Conservation (phyloP, 2,329 filamentous ascomycete genomes). For the Colletotrichum horii region DNA sequence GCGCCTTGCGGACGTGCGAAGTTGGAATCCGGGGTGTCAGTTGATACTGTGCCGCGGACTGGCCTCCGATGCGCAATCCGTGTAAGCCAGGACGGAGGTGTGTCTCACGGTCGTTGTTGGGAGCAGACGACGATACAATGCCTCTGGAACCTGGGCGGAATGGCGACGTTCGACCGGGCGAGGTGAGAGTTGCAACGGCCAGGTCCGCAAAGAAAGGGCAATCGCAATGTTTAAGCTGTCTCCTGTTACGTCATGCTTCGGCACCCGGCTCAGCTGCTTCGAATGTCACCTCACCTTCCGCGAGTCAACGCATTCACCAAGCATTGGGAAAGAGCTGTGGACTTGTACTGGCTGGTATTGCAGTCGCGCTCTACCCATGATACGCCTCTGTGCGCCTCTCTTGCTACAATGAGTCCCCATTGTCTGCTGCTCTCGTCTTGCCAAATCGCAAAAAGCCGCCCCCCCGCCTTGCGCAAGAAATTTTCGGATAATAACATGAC, state of each 20-base stretch:
- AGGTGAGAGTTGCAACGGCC: background rate
- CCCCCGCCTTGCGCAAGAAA: background rate
- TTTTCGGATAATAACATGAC: background rate
- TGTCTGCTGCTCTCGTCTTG: background rate
- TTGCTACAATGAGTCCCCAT: background rate
- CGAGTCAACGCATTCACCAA: background rate
- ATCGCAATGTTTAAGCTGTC: background rate
- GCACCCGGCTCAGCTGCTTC: background rate
- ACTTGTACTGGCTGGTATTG: background rate
- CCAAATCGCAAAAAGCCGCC: background rate
- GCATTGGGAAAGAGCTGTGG: background rate
- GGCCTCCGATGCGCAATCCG: background rate
- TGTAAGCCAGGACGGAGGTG: background rate
- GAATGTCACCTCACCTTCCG: background rate
- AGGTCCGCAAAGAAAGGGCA: background rate
- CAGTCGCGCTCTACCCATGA: background rate
- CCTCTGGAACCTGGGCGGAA: background rate
- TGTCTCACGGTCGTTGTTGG: background rate
- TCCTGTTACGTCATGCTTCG: slow-evolving; percentile 9
- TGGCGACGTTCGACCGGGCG: background rate
- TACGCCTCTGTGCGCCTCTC: background rate
- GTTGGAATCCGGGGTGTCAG: background rate
- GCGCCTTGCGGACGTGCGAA: slow-evolving; percentile 19
- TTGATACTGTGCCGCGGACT: slow-evolving; percentile 20
- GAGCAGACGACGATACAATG: background rate